Percentiles rank a stretch among this genome's conserved stretches.
phyloP scores from a whole-genome alignment of 1,284 basidiomycete species.

The Athelia sp. region DNA sequence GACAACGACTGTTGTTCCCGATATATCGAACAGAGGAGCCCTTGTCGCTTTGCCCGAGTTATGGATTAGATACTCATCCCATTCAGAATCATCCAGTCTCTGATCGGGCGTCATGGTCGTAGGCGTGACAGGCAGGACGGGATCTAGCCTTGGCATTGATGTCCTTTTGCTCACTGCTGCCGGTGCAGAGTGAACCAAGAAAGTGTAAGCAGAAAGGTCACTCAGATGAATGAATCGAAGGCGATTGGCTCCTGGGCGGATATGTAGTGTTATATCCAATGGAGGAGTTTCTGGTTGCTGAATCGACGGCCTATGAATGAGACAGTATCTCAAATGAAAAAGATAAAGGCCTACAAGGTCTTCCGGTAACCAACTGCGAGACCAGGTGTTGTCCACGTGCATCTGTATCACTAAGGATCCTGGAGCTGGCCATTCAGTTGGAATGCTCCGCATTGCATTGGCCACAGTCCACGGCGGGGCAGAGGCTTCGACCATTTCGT shows the following conservation, averaged over 20 bases:
- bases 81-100: background rate
- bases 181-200: conserved; percentile 30
- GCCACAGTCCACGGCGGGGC: conserved; percentile 26
- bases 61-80: background rate
- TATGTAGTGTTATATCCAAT: conserved; percentile 32
- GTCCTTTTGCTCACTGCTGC: background rate
- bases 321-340: conserved; percentile 7
- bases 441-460: conserved; percentile 24
- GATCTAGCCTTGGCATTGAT: background rate
- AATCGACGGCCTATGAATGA: conserved; percentile 7
- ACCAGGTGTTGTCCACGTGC: conserved; percentile 25
- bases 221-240: conserved; percentile 42
- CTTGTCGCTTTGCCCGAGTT: too few relatives aligned
- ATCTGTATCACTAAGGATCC: conserved; percentile 42
- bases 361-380: conserved; percentile 29
- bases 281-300: conserved; percentile 19
- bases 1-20: too few relatives aligned
- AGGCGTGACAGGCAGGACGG: background rate
- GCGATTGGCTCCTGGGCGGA: conserved; percentile 36
- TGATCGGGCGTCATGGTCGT: background rate
- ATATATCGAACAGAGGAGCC: too few relatives aligned
- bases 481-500: conserved; percentile 17
- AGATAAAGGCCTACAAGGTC: conserved; percentile 30
- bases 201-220: conserved; percentile 32
- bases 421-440: conserved; percentile 40